Evolutionary conservation across 345 rosid species (phyloP), one percentile per base, ranked within the genome.

Genomic region (Populus tremula): DNA sequence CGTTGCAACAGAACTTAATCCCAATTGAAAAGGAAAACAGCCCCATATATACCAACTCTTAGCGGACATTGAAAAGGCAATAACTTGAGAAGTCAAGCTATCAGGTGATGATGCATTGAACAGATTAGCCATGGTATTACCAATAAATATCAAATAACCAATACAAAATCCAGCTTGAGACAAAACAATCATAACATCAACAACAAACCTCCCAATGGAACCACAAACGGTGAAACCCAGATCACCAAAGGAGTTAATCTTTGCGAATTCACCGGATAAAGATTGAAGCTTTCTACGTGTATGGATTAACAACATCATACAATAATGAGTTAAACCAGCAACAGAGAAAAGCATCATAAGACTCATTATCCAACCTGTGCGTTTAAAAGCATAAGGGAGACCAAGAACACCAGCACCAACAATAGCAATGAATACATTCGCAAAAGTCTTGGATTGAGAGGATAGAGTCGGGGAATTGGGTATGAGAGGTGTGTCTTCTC

Each of bases 401-500:
- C 99, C 99, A 2, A 95, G 82, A 69, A 95, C 97, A 59, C 98
- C 99, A 25, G 98, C 92, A 20, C 97, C 98, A 0, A 93, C 97
- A 23, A 91, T 79, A 21, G 97, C 90, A 2, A 94, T 94, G 90
- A 95, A 95, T 63, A 93, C 89, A 78, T 95, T 95, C 69, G 98
- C 98, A 64, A 93, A 87, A 66, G 98, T 93, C 86, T 95, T 95
- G 73, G 87, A 75, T 41, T 78, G 94, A 29, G 93, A 88, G 0
- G 96, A 93, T 0, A 93, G 76, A 5, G 88, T 87, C 16, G 78
- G 49, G 50, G 74, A 69, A 39, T 81, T 78, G 41, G 88, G 88
- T 67, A 94, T 61, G 12, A 94, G 92, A 36, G 98, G 97, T n/a
- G 96, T 88, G 83, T 89, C 89, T 81, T 94, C 94, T 41, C 29